Conservation (phyloP, 805 yeast genomes). For the Candida cerambycidarum region DNA sequence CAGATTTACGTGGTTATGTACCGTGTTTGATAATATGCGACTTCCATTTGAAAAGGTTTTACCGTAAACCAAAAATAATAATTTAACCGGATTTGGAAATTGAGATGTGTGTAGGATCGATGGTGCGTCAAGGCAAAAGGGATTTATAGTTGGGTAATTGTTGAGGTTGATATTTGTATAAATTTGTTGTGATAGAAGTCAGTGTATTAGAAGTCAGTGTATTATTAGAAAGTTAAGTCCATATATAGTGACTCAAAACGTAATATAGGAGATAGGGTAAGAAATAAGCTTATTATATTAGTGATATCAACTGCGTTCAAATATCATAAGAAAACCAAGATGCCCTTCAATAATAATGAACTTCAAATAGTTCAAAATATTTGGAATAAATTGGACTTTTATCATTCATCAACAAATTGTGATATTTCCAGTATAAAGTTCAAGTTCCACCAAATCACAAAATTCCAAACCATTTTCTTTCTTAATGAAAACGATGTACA, state of each 20-base stretch:
- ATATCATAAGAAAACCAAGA: not conserved
- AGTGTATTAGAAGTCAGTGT: too few relatives aligned
- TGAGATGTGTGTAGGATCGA: not conserved
- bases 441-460: slow-evolving; percentile 1
- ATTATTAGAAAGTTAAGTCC: too few relatives aligned
- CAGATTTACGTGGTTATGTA: not conserved
- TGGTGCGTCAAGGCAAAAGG: not conserved
- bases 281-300: too few relatives aligned
- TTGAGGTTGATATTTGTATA: too few relatives aligned
- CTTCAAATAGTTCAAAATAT: slow-evolving; percentile 6
- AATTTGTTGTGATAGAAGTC: too few relatives aligned
- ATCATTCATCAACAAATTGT: not conserved
- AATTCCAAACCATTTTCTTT: not conserved
- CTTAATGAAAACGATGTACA: slow-evolving; percentile 4
- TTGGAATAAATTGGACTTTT: slow-evolving; percentile 10
- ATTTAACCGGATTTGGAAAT: not conserved
- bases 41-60: too few relatives aligned
- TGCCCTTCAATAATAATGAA: slow-evolving; percentile 3
- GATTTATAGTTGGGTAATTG: not conserved
- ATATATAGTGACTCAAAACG: too few relatives aligned
- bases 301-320: too few relatives aligned
- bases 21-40: too few relatives aligned
- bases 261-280: too few relatives aligned
- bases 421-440: slow-evolving; percentile 8
- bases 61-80: not conserved